phyloP scores from a whole-genome alignment of 108 stramenopile genomes.

The Discostella stelligeroides region DNA sequence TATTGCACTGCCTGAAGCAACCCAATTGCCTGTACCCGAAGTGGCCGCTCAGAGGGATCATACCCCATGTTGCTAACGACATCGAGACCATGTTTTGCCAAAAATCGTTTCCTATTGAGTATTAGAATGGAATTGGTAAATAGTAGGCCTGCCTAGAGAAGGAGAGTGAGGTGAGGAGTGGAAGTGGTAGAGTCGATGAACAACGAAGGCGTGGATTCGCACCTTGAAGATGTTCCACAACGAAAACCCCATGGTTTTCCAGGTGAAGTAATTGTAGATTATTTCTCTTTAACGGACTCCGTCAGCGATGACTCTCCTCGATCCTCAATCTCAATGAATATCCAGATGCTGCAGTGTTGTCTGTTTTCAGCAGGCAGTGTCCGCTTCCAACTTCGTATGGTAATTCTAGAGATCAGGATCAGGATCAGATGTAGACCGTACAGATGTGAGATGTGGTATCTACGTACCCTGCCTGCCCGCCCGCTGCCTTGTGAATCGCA shows the following conservation, averaged over 20 bases:
- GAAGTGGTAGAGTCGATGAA: not conserved
- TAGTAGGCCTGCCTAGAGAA: conserved; percentile 73
- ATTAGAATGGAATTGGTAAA: conserved; percentile 77
- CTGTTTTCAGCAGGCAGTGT: too few relatives aligned
- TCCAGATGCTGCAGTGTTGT: too few relatives aligned
- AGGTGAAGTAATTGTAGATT: too few relatives aligned
- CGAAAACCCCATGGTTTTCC: conserved; percentile 76
- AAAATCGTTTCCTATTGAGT: conserved; percentile 78
- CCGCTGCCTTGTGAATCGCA: too few relatives aligned
- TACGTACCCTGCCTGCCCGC: too few relatives aligned
- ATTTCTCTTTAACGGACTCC: too few relatives aligned
- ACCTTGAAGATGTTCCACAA: conserved; percentile 92
- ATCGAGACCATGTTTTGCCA: conserved; percentile 80
- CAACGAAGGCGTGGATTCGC: conserved; percentile 11
- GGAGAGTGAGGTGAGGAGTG: not conserved
- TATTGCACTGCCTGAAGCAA: conserved; percentile 83
- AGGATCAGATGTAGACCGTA: too few relatives aligned
- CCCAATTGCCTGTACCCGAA: conserved; percentile 73
- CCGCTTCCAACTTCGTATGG: too few relatives aligned
- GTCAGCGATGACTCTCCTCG: too few relatives aligned
- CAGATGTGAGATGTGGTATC: too few relatives aligned
- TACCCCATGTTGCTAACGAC: conserved; percentile 61
- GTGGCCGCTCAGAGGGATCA: conserved; percentile 49
- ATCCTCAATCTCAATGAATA: too few relatives aligned
- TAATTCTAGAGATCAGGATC: too few relatives aligned